Evolutionary conservation across 116 monocot species (phyloP), one percentile per base, ranked within the genome.

Genomic region (Zostera marina): DNA sequence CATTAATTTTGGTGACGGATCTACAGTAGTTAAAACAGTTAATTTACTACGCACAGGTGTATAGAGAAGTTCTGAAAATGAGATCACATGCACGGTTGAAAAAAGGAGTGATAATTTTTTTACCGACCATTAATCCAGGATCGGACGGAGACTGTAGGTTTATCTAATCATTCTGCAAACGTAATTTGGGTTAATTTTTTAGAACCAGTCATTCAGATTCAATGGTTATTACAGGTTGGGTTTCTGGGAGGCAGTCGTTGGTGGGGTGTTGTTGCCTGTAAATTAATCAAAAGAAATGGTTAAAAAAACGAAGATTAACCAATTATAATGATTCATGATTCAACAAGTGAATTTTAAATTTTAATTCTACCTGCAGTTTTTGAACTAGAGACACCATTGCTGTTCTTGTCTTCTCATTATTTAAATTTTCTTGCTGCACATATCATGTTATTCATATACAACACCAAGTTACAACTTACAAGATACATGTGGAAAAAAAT

Each of bases 381-480:
- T 87, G 92, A 23, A 74, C 76, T 60, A 92, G 67, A 19, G 73
- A 65, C 47, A 87, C 92, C 39, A 72, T 68, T 22, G 73, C 57
- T 43, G 71, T 62, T 59, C 56, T 76, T 41, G 66, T 20, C 41
- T 73, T 67, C 54, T 71, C 66, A 22, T 62, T 68, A 14, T 23
- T 32, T 5, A 32, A 32, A 32, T 32, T 32, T 32, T 5, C 32
- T 32, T 32, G 32, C 32, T 22, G 54, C 62, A 73, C 52, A 39
- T 58, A 43, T 66, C 92, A 78, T 92, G 92, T 80, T 91, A 68
- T 46, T 11, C 22, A 10, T 12, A 40, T 16, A 19, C 5, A 20
- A 41, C 39, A 38, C 22, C 44, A 10, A 42, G 20, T 45, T 22
- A 26, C 20, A 61, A n/a, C n/a, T n/a, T n/a, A n/a, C n/a, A n/a